These are phyloP conservation scores for Fraxinus dipetala DNA, from an alignment of 305 asterid species.

Conservation along the genomic window DNA sequence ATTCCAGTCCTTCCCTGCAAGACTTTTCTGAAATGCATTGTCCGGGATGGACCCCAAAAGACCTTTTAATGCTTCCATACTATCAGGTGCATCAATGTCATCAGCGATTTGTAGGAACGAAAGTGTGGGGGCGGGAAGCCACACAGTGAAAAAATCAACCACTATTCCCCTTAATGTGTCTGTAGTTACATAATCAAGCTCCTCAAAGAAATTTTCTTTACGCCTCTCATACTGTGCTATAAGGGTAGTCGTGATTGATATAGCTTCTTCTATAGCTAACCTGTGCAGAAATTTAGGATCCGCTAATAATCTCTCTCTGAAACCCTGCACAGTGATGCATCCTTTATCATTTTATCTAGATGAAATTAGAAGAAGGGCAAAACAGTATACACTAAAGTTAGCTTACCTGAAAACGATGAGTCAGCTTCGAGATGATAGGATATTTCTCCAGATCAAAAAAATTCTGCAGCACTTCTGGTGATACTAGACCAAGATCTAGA, in stretches of 20 bases:
- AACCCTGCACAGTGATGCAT: slow-evolving; percentile 61
- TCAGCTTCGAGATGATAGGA: slow-evolving; percentile 69
- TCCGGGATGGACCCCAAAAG: slow-evolving; percentile 92
- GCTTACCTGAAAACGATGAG: slow-evolving; percentile 74
- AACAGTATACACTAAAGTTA: slow-evolving; percentile 12
- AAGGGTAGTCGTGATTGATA: slow-evolving; percentile 82
- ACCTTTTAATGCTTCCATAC: slow-evolving; percentile 68
- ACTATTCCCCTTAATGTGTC: slow-evolving; percentile 76
- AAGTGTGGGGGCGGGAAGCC: slow-evolving; percentile 97
- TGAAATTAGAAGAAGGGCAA: slow-evolving; percentile 2
- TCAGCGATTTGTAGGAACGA: slow-evolving; percentile 62
- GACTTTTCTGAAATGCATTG: slow-evolving; percentile 82
- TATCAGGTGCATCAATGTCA: slow-evolving; percentile 45
- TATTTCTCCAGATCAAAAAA: slow-evolving; percentile 82
- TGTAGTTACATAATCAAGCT: slow-evolving; percentile 81
- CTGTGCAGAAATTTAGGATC: slow-evolving; percentile 85
- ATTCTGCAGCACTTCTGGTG: slow-evolving; percentile 91
- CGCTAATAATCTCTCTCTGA: slow-evolving; percentile 89
- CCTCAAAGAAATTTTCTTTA: slow-evolving; percentile 71
- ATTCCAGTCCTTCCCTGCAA: slow-evolving; percentile 77
- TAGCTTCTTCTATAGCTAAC: slow-evolving; percentile 91
- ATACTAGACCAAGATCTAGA: slow-evolving; percentile 89
- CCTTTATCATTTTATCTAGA: not conserved
- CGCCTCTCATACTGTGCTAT: slow-evolving; percentile 83
- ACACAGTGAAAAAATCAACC: slow-evolving; percentile 92